Conservation (phyloP, 1,284 basidiomycete species). For the Neolentinus lepideus region DNA sequence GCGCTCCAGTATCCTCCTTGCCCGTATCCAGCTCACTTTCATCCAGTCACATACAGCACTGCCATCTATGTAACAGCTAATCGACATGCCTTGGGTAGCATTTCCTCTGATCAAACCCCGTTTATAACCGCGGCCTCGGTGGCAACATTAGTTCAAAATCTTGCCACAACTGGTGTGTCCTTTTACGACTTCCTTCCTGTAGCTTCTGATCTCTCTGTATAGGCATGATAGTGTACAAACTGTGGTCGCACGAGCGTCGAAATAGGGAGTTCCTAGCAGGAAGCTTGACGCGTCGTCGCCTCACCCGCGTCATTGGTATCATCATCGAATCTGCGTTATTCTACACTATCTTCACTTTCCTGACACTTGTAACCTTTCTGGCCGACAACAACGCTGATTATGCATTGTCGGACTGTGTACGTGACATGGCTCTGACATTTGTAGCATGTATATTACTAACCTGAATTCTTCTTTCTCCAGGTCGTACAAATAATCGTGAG, state of each 20-base stretch:
- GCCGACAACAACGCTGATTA: constrained; percentile 7
- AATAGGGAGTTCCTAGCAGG: constrained; percentile 1
- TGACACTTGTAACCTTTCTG: constrained; percentile 7
- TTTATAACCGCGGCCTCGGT: constrained; percentile 13
- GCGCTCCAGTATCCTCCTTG: neutral
- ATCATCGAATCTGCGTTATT: constrained; percentile 17
- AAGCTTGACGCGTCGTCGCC: neutral
- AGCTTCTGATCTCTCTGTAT: neutral
- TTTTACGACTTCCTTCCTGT: neutral
- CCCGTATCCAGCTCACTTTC: constrained; percentile 16
- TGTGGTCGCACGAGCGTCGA: constrained; percentile 11
- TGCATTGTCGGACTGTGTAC: constrained; percentile 5
- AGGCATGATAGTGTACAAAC: constrained; percentile 12
- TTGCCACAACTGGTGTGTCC: constrained; percentile 18
- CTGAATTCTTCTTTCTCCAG: neutral
- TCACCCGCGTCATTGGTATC: constrained; percentile 14
- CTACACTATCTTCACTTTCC: constrained; percentile 7
- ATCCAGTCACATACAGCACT: constrained; percentile 24
- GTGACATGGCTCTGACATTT: neutral
- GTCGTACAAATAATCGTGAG: neutral
- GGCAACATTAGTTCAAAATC: constrained; percentile 15
- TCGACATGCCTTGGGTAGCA: constrained; percentile 8
- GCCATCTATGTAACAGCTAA: constrained; percentile 18
- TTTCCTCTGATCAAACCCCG: constrained; percentile 8
- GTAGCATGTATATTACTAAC: neutral